A percentile compares a stretch with the other conserved stretches of the same genome.
These are phyloP conservation scores for Aspergillus latus DNA, from an alignment of 2,329 filamentous ascomycete genomes.

Conservation along the genomic window DNA sequence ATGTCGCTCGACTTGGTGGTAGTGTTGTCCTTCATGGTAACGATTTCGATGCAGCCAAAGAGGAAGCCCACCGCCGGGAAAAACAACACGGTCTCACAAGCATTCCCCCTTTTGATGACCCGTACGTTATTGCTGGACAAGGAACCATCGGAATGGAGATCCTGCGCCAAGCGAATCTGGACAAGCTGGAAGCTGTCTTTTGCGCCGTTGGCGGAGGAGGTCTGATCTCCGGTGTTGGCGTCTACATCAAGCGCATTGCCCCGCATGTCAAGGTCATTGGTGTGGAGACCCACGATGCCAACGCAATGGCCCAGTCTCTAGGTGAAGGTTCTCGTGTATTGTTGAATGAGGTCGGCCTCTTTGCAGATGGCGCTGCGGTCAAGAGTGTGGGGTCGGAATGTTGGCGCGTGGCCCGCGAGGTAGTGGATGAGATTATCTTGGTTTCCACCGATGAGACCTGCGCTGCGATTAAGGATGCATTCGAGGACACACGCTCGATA, in stretches of 20 bases:
- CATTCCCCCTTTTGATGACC: constrained; percentile 96
- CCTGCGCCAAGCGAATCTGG: constrained; percentile 84
- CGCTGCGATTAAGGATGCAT: constrained; percentile 97
- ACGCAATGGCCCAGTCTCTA: constrained; percentile 89
- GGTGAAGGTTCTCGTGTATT: constrained; percentile 72
- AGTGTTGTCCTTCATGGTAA: constrained; percentile 86
- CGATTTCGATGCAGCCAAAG: constrained; percentile 95
- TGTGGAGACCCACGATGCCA: constrained; percentile 91
- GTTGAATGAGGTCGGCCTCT: constrained; percentile 85
- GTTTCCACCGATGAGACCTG: constrained; percentile 98
- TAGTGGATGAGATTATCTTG: constrained; percentile 89
- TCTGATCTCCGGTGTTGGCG: constrained; percentile 86
- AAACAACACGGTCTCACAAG: constrained; percentile 84
- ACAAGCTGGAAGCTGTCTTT: constrained; percentile 90
- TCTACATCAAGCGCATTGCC: constrained; percentile 96
- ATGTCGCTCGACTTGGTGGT: constrained; percentile 85
- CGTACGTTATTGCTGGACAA: constrained; percentile 96
- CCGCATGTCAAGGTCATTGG: constrained; percentile 97
- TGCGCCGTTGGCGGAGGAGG: constrained; percentile 95
- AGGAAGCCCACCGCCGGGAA: constrained; percentile 79
- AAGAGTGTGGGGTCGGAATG: constrained; percentile 94
- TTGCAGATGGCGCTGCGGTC: constrained; percentile 93
- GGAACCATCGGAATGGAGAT: constrained; percentile 97
- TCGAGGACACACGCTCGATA: constrained; percentile 93
- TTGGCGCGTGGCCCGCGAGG: constrained; percentile 84